phyloP scores from a whole-genome alignment of 148 eudicot species.

The Diospyros lotus region DNA sequence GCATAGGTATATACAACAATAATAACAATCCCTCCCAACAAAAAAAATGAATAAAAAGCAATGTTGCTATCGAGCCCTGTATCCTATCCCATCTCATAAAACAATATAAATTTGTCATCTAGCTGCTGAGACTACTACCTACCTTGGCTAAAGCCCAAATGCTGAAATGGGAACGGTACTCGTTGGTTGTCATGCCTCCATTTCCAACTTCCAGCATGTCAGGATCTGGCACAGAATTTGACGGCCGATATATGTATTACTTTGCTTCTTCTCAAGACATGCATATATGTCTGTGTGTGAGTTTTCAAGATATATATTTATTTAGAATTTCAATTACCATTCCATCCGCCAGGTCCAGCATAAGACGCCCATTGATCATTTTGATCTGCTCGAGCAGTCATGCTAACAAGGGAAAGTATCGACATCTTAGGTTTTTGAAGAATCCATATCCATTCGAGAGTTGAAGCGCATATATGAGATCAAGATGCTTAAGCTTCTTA shows the following conservation, averaged over 20 bases:
- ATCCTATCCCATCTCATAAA: too few relatives aligned
- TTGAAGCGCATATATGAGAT: too few relatives aligned
- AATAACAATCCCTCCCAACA: too few relatives aligned
- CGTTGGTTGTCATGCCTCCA: constrained; percentile 78
- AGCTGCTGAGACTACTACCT: neutral
- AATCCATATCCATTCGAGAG: too few relatives aligned
- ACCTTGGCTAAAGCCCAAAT: constrained; percentile 91
- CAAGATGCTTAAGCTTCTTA: too few relatives aligned
- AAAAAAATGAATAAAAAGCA: too few relatives aligned
- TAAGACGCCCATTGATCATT: constrained; percentile 68
- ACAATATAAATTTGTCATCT: too few relatives aligned
- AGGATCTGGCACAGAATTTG: constrained; percentile 47
- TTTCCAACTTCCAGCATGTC: constrained; percentile 97
- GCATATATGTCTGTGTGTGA: neutral
- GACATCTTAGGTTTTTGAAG: neutral
- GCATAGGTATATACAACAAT: too few relatives aligned
- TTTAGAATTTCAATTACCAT: constrained; percentile 33
- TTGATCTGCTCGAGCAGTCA: constrained; percentile 55
- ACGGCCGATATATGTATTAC: too few relatives aligned
- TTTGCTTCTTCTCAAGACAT: neutral
- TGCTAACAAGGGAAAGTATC: constrained; percentile 26
- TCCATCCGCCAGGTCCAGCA: constrained; percentile 87
- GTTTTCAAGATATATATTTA: neutral
- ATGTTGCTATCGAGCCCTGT: too few relatives aligned
- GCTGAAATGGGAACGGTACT: constrained; percentile 87